Evolutionary conservation across 2,329 filamentous ascomycete genomes (phyloP).

Genomic region (Colletotrichum zoysiae): DNA sequence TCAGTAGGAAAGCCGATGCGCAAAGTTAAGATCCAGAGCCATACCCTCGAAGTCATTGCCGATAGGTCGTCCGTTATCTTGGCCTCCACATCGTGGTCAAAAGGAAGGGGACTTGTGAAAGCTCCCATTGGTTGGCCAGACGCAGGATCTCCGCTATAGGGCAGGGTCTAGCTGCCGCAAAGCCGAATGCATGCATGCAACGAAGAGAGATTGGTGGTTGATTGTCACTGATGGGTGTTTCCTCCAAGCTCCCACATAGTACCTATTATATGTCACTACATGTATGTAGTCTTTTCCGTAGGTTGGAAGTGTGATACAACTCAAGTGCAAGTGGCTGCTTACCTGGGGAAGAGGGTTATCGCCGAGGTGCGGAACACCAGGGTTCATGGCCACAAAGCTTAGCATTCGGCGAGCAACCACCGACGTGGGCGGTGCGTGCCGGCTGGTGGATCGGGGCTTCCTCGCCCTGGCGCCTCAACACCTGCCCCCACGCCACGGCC

Average conservation of each 20-base stretch:
- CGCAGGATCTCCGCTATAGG: slow-evolving; percentile 24
- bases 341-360: neutral
- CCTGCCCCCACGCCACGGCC: no score
- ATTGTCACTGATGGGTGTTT: neutral
- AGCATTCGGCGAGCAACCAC: slow-evolving; percentile 5
- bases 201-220: slow-evolving; percentile 12
- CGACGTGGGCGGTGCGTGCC: neutral
- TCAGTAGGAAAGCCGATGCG: neutral
- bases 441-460: neutral
- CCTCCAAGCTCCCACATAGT: neutral
- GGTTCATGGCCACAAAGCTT: slow-evolving; percentile 33
- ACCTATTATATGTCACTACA: neutral
- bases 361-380: neutral
- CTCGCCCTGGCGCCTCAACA: neutral
- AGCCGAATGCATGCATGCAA: slow-evolving; percentile 26
- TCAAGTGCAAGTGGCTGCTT: neutral
- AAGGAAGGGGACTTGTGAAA: slow-evolving; percentile 17
- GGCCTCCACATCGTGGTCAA: neutral
- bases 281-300: no score
- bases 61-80: slow-evolving; percentile 30
- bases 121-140: slow-evolving; percentile 20
- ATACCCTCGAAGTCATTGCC: slow-evolving; percentile 1
- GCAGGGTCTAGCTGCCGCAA: slow-evolving; percentile 24
- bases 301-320: neutral
- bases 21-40: slow-evolving; percentile 7